phyloP scores from a whole-genome alignment of 768 basidiomycete genomes.

The Leccinum uliginosum region DNA sequence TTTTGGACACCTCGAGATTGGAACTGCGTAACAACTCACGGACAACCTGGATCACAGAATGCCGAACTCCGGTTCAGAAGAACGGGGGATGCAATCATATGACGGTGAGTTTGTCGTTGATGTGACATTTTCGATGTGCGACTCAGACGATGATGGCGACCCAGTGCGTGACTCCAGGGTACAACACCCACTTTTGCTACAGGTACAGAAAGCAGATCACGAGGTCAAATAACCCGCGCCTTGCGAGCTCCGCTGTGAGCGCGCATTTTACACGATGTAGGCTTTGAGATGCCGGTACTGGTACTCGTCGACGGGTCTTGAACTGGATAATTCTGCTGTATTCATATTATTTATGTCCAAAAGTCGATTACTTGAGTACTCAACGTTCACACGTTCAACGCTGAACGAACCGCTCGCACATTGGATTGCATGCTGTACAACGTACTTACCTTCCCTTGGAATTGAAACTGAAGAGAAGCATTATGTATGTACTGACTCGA shows the following conservation, averaged over 20 bases:
- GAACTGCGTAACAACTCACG: background rate
- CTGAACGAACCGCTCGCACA: background rate
- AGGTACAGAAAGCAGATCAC: constrained; percentile 46
- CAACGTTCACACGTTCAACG: background rate
- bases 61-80: constrained; percentile 47
- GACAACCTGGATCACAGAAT: constrained; percentile 25
- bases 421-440: background rate
- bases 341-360: background rate
- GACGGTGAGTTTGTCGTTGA: constrained; percentile 38
- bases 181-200: constrained; percentile 57
- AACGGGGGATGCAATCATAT: constrained; percentile 56
- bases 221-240: constrained; percentile 27
- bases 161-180: constrained; percentile 50
- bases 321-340: background rate
- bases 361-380: background rate
- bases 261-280: constrained; percentile 33
- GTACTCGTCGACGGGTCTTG: background rate
- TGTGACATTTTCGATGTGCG: background rate
- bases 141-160: too few relatives aligned
- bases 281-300: constrained; percentile 6
- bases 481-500: background rate
- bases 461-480: background rate
- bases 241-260: constrained; percentile 30
- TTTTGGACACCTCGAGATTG: background rate
- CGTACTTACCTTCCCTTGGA: background rate